phyloP scores from a whole-genome alignment of 1,284 basidiomycete species.

The Cystobasidium pallidum region DNA sequence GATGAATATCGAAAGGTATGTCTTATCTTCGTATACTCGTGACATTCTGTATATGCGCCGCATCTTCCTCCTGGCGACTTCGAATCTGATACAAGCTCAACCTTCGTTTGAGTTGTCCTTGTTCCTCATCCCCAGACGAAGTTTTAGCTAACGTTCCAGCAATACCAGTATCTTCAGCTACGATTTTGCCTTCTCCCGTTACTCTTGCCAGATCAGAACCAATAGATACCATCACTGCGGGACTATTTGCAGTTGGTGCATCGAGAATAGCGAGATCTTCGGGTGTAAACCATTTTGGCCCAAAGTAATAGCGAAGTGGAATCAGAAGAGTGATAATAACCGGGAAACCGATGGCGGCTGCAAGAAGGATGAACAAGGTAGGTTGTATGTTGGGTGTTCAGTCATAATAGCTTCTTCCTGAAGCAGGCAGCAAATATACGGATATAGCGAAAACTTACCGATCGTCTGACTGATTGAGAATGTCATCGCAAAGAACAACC shows the following conservation, averaged over 20 bases:
- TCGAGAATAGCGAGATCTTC: constrained; percentile 85
- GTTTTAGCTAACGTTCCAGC: constrained; percentile 30
- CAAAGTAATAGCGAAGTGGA: constrained; percentile 73
- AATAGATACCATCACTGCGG: constrained; percentile 52
- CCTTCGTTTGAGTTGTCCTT: constrained; percentile 22
- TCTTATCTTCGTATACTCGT: constrained; percentile 33
- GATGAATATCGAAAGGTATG: not conserved
- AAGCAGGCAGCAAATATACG: too few species aligned
- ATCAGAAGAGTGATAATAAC: constrained; percentile 74
- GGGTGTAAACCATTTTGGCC: constrained; percentile 76
- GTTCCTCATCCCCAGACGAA: constrained; percentile 25
- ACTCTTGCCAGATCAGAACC: constrained; percentile 46
- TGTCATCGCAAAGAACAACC: constrained; percentile 83
- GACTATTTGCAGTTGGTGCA: constrained; percentile 53
- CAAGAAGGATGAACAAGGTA: not conserved
- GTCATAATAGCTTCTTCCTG: too few species aligned
- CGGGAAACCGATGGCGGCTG: constrained; percentile 52
- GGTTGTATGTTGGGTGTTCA: too few species aligned
- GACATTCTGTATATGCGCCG: constrained; percentile 35
- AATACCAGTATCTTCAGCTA: constrained; percentile 41
- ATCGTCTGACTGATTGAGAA: constrained; percentile 92
- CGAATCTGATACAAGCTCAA: constrained; percentile 21
- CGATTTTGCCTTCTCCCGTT: constrained; percentile 40
- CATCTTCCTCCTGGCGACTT: constrained; percentile 36
- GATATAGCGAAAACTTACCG: too few species aligned